Evolutionary conservation across 495 filamentous ascomycete genomes (phyloP), one percentile per base, ranked within the genome.

Genomic region (Geoglossum glabrum): DNA sequence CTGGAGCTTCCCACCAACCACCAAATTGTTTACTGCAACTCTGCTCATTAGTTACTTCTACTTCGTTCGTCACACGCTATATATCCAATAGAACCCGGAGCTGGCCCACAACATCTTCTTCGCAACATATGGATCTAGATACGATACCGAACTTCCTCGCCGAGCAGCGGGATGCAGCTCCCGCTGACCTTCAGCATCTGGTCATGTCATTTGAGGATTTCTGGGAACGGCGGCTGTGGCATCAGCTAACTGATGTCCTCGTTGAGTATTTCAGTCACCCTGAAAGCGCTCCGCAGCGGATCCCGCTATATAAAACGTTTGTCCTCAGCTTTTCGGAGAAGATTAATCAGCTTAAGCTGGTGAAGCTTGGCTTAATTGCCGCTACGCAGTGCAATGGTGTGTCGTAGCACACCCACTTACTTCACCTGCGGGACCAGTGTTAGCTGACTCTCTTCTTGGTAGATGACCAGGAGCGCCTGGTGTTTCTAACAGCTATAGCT

Each of bases 191-290:
- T 55, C 90, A 96, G 70, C 76, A 81, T 64, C 78, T 83, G 64
- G 88, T 95, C 72, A 79, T 97, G 62, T 82, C 82, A 60, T 95
- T 97, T 61, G 92, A 99, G 78, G 88, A 95, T 68, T 86, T 79
- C 70, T 97, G 92, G 93, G 92, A 99, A 74, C 85, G 92, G 60
- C 93, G 94, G 73, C 79, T 99, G 72, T 99, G 92, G 92, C 93
- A 99, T 72, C 89, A 99, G 71, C 88, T 99, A 54, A 99, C 92
- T 34, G 85, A 92, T 64, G 70, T 80, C 33, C 76, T 97, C 57
- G 75, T 97, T 60, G 80, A 92, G 58, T 96, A 89, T 75, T 98
- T 96, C 76, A 80, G 83, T 60, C 68, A 83, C 67, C 76, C 81
- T 54, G 81, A 83, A 66, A 96, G 88, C 70, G 83, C 78, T 43